Conservation (phyloP, 768 basidiomycete species). For the Lactarius quietus region DNA sequence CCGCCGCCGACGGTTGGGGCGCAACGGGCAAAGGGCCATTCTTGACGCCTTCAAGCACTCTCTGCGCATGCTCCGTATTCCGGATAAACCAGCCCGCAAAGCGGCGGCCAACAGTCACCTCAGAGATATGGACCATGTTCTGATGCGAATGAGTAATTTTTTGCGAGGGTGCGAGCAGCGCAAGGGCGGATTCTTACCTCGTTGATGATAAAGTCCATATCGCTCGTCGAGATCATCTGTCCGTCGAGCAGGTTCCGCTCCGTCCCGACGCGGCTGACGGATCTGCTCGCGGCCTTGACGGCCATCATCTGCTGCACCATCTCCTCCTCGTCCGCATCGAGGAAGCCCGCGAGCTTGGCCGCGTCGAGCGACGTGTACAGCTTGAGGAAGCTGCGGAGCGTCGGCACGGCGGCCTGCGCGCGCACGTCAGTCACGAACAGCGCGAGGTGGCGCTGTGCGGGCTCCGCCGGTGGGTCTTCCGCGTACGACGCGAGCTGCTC, state of each 20-base stretch:
- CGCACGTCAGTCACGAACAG: constrained; percentile 82
- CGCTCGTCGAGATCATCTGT: constrained; percentile 83
- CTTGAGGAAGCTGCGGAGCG: constrained; percentile 88
- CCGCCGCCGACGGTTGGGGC: not conserved
- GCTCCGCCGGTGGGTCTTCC: constrained; percentile 51
- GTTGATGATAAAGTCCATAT: constrained; percentile 93
- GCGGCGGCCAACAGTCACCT: constrained; percentile 88
- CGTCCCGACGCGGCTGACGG: constrained; percentile 53
- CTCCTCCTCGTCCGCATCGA: constrained; percentile 90
- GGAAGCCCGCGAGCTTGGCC: constrained; percentile 86
- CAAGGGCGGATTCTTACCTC: constrained; percentile 66
- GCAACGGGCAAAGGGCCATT: constrained; percentile 47
- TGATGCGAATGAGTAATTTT: constrained; percentile 32
- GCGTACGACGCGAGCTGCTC: constrained; percentile 47
- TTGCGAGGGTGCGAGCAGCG: not conserved
- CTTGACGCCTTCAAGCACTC: constrained; percentile 77
- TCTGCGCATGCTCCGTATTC: constrained; percentile 88
- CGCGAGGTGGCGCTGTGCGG: constrained; percentile 77
- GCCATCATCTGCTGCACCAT: constrained; percentile 97
- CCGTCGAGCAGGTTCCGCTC: constrained; percentile 71
- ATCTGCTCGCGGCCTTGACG: constrained; percentile 84
- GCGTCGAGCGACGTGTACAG: constrained; percentile 93
- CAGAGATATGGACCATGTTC: constrained; percentile 97
- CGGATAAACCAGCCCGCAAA: constrained; percentile 98
- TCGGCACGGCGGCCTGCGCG: constrained; percentile 74